Conservation (phyloP, 345 rosid genomes). For the Erucastrum elatum region DNA sequence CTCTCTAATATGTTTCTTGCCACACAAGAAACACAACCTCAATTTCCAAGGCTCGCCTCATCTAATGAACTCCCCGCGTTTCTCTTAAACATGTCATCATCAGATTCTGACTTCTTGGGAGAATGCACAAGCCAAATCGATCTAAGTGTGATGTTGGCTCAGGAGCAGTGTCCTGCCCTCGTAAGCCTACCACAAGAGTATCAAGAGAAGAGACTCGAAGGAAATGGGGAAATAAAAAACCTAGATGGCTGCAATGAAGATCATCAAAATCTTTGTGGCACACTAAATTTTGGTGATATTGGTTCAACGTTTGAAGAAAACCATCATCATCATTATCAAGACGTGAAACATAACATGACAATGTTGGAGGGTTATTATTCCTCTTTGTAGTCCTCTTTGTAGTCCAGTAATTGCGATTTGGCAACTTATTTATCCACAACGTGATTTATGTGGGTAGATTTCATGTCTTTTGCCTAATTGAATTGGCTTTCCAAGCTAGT, state of each 20-base stretch:
- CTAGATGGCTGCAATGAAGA: constrained; percentile 10
- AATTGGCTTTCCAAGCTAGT: constrained; percentile 25
- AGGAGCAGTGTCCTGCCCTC: constrained; percentile 38
- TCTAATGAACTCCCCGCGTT: constrained; percentile 46
- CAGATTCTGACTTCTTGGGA: constrained; percentile 48
- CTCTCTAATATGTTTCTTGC: constrained; percentile 46
- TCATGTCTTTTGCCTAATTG: background rate
- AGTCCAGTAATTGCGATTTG: constrained; percentile 25
- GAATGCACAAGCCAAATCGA: constrained; percentile 36
- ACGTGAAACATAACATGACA: constrained; percentile 28
- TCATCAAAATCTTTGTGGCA: background rate
- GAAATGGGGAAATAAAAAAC: constrained; percentile 21
- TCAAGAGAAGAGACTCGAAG: constrained; percentile 26
- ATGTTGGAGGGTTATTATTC: constrained; percentile 33
- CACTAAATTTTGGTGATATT: background rate
- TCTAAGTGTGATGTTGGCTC: constrained; percentile 28
- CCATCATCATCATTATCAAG: constrained; percentile 13
- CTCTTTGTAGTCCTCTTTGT: constrained; percentile 12
- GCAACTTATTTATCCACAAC: constrained; percentile 30
- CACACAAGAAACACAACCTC: constrained; percentile 44
- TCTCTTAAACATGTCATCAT: constrained; percentile 44
- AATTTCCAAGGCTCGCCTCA: constrained; percentile 32
- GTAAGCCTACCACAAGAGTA: constrained; percentile 38
- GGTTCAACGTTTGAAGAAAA: constrained; percentile 10
- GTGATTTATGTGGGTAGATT: constrained; percentile 15